A percentile compares a stretch with the other conserved stretches of the same genome.
These are phyloP conservation scores for Saccharomycopsis sp. DNA, from an alignment of 805 yeast genomes.

Conservation along the genomic window DNA sequence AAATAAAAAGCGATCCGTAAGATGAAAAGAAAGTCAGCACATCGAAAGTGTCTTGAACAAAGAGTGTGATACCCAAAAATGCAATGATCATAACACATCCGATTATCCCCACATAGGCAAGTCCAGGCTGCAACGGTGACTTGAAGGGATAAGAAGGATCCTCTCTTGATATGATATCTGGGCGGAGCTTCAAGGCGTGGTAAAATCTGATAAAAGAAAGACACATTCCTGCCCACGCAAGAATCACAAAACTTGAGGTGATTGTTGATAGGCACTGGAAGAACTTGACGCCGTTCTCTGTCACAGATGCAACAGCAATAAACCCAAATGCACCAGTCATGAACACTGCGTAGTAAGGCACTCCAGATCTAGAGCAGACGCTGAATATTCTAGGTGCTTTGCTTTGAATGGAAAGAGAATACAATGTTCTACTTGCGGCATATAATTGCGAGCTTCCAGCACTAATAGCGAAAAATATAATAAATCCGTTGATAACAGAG, in stretches of 20 bases:
- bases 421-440: slow-evolving; percentile 49
- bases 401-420: slow-evolving; percentile 46
- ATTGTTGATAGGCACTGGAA: slow-evolving; percentile 63
- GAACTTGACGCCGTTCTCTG: slow-evolving; percentile 49
- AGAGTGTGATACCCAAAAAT: slow-evolving; percentile 57
- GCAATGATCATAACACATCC: slow-evolving; percentile 47
- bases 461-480: slow-evolving; percentile 47
- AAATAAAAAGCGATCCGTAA: slow-evolving; percentile 53
- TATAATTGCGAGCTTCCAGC: slow-evolving; percentile 50
- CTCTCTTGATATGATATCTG: slow-evolving; percentile 58
- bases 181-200: slow-evolving; percentile 52
- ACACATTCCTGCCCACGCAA: slow-evolving; percentile 76
- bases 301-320: slow-evolving; percentile 54
- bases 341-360: slow-evolving; percentile 63
- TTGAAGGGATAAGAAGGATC: slow-evolving; percentile 61
- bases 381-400: slow-evolving; percentile 57
- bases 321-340: slow-evolving; percentile 56
- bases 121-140: slow-evolving; percentile 64
- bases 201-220: slow-evolving; percentile 57
- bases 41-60: slow-evolving; percentile 50
- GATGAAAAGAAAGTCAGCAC: slow-evolving; percentile 55
- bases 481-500: slow-evolving; percentile 40
- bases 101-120: slow-evolving; percentile 53
- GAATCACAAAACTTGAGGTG: slow-evolving; percentile 65
- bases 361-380: slow-evolving; percentile 54